Base-by-base conservation (phyloP, 2,329 filamentous ascomycete species). In the Chaetothyriales sp. region DNA sequence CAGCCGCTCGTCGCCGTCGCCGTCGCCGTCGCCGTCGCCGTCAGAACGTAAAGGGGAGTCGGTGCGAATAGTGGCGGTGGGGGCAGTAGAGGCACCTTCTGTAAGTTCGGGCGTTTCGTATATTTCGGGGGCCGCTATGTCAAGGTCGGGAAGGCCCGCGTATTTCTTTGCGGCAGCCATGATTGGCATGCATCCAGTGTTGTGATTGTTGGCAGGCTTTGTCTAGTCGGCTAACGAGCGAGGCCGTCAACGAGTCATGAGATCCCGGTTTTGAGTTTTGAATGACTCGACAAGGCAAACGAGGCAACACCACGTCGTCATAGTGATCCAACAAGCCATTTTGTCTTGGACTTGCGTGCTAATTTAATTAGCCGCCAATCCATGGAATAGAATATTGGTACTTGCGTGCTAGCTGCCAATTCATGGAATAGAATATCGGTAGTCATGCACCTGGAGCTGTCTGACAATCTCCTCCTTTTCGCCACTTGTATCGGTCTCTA, bases 41-140 rank as follows among this genome's bases (percentile, higher is more conserved):
- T 80, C 72, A 9, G 58, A 61, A 6, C 54, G 52, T n/a, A 62
- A 63, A 20, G 72, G 68, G n/a, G 70, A 72, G 25, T 67, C 63
- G 75, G 84, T 70, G 79, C 77, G 64, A 81, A 76, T 48, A 54
- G 76, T 65, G 60, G 73, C 54, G 54, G 70, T 65, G 69, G 83
- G 86, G 52, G 89, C 73, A 47, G 89, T 95, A 19, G 89, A 94
- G 57, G 81, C 85, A 68, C 94, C 89, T 64, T 95, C 88, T 52
- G 85, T 90, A 59, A 95, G 74, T 51, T 94, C 89, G 59, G 90
- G 89, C 15, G 92, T 97, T 70, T 97, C 90, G 74, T 95, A 97
- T 63, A 95, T 87, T 65, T 97, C 92, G 59, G 89, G 89, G 25
- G 89, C 89, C 51, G 84, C 85, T 70, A 95, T 89, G 86, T 94